These are phyloP conservation scores for Rosa multiflora DNA, from an alignment of 306 rosid species.

Conservation along the genomic window DNA sequence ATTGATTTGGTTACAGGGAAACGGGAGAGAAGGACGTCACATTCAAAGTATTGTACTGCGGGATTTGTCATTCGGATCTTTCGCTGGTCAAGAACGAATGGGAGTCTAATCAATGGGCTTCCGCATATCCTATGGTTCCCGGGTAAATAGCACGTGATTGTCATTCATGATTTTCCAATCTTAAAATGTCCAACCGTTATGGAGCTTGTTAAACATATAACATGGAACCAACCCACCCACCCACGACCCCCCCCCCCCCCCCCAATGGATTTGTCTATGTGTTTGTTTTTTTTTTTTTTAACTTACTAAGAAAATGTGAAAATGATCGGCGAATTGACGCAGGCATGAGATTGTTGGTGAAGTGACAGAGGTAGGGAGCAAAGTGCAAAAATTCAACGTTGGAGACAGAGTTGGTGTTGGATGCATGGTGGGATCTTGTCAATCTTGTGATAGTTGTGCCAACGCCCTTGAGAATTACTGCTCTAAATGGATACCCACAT, in stretches of 20 bases:
- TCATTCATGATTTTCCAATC: no score
- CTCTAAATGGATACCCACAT: neutral
- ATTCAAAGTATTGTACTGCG: slow-evolving; percentile 24
- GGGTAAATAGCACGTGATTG: slow-evolving; percentile 1
- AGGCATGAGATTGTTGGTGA: slow-evolving; percentile 23
- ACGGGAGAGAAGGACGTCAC: slow-evolving; percentile 27
- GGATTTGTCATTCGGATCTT: slow-evolving; percentile 34
- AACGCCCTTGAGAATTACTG: neutral
- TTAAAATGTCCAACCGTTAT: no score
- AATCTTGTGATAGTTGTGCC: neutral
- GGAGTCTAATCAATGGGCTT: neutral
- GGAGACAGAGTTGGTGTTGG: slow-evolving; percentile 24
- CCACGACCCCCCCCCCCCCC: no score
- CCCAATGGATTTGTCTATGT: no score
- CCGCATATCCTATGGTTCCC: slow-evolving; percentile 17
- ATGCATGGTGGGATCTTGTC: slow-evolving; percentile 9
- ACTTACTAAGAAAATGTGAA: neutral
- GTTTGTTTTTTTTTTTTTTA: no score
- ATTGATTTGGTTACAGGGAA: slow-evolving; percentile 20
- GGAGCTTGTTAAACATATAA: no score
- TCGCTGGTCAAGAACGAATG: slow-evolving; percentile 15
- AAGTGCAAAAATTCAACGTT: slow-evolving; percentile 5
- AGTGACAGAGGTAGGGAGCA: slow-evolving; percentile 19
- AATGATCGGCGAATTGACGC: neutral
- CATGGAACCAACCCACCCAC: no score